Evolutionary conservation across 202 grass and related monocot genomes (phyloP).

Genomic region (Elaeis oleifera): DNA sequence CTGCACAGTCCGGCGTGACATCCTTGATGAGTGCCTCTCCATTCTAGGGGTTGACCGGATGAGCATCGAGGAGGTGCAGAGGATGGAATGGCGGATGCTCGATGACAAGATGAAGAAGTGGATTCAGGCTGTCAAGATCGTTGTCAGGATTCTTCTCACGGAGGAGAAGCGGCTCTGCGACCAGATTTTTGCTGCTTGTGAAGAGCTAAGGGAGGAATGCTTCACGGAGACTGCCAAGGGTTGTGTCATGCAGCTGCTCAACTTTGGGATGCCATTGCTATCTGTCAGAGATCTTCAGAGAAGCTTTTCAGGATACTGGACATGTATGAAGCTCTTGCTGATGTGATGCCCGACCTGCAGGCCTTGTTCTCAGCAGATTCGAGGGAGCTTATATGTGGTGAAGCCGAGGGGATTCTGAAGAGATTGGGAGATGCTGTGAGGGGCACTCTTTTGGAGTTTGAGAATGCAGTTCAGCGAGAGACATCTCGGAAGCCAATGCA

Average conservation of each 20-base stretch:
- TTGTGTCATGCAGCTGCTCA: slow-evolving; percentile 72
- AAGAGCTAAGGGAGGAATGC: slow-evolving; percentile 49
- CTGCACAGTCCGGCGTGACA: slow-evolving; percentile 54
- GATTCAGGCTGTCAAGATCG: slow-evolving; percentile 68
- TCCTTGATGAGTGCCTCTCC: slow-evolving; percentile 59
- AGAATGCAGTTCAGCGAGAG: slow-evolving; percentile 65
- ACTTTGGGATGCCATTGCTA: slow-evolving; percentile 89
- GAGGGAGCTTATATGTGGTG: slow-evolving; percentile 47
- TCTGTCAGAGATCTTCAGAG: slow-evolving; percentile 64
- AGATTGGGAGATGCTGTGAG: slow-evolving; percentile 68
- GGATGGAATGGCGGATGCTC: slow-evolving; percentile 57
- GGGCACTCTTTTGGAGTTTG: slow-evolving; percentile 61
- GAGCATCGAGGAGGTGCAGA: slow-evolving; percentile 87
- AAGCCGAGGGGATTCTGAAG: slow-evolving; percentile 49
- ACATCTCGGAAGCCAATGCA: slow-evolving; percentile 49
- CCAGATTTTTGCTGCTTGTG: slow-evolving; percentile 38
- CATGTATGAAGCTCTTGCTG: slow-evolving; percentile 75
- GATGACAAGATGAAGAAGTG: slow-evolving; percentile 90
- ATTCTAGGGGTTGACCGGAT: slow-evolving; percentile 70
- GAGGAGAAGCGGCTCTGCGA: slow-evolving; percentile 75
- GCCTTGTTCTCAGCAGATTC: slow-evolving; percentile 60
- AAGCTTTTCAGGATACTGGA: slow-evolving; percentile 85
- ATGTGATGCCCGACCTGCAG: slow-evolving; percentile 61
- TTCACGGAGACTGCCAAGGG: slow-evolving; percentile 72
- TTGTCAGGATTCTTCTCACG: slow-evolving; percentile 43